Evolutionary conservation across 2,329 filamentous ascomycete species (phyloP), one percentile per base, ranked within the genome.

Genomic region (Iodosphaeria phyllophila): DNA sequence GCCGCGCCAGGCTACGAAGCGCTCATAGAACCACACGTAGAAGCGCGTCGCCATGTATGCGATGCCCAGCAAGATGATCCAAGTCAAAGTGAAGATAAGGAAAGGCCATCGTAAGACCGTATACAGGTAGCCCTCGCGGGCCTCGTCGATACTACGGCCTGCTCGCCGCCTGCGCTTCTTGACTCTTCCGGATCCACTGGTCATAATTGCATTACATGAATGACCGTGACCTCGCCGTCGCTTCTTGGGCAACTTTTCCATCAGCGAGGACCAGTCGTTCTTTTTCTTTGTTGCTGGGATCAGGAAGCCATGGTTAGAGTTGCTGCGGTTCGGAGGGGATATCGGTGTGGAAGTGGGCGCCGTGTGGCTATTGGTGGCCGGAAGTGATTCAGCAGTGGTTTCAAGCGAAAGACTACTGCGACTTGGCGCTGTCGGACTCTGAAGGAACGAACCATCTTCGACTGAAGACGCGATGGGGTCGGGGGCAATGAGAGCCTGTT

Each of bases 1-100:
- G 5, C 89, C 89, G 20, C 80, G 65, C 86, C 89, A 95, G 13
- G 83, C 77, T 28, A 93, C 60, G 43, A 76, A 78, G 39, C 92
- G 78, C 48, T 98, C 89, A 52, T 95, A 98, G 2, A 79, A 52
- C 52, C 74, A 83, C 35, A 98, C 89, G 52, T 98, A 98, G 32
- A 84, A 52, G 20, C 89, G 62, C 6, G 83, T 93, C 25, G 77
- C 54, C 16, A 89, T 54, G 48, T 98, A 98, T 10, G 70, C 62
- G 8, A 72, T 44, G 27, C 71, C 68, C 13, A 95, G 59, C 9
- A 77, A 69, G 1, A 67, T 42, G 24, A 98, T 67, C 83, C 84
- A 95, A 8, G 71, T 67, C 23, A 75, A 61, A 3, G 92, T 82
- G 20, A 77, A 64, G 17, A 83, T 48, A 17, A 98, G 59, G 35